A percentile compares a stretch with the other conserved stretches of the same genome.
phyloP scores from a whole-genome alignment of 1,284 basidiomycete species.

The Meira nashicola region DNA sequence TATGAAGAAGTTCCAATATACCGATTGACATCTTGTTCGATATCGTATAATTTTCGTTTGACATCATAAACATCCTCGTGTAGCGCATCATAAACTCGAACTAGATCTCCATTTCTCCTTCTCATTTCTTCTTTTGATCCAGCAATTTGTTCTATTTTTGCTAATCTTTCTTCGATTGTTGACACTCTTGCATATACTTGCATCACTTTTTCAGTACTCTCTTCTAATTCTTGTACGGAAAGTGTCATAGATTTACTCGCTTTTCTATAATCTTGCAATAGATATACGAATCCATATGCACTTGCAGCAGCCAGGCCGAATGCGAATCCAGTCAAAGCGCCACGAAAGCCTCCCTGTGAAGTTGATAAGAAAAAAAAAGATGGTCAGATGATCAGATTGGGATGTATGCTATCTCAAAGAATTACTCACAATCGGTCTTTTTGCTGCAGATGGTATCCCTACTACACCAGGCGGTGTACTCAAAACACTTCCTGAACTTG shows the following conservation, averaged over 20 bases:
- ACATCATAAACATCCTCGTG: conserved; percentile 9
- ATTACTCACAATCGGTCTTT: conserved; percentile 5
- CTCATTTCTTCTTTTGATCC: conserved; percentile 4
- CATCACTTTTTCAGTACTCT: conserved; percentile 69
- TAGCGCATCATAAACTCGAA: conserved; percentile 10
- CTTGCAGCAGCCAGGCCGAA: conserved; percentile 75
- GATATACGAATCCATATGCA: conserved; percentile 75
- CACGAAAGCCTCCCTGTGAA: conserved; percentile 21
- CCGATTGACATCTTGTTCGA: not conserved
- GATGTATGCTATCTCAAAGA: not conserved
- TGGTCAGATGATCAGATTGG: not conserved
- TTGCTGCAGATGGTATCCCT: conserved; percentile 1
- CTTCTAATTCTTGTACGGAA: conserved; percentile 78
- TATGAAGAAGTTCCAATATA: no score
- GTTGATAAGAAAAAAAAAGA: conserved; percentile 1
- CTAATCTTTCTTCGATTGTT: not conserved
- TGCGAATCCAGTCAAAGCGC: conserved; percentile 70
- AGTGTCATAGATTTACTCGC: conserved; percentile 76
- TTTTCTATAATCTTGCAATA: conserved; percentile 82
- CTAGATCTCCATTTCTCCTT: not conserved
- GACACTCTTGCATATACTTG: conserved; percentile 1
- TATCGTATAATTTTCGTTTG: conserved; percentile 1
- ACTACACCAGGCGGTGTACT: not conserved
- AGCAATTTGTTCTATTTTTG: not conserved
- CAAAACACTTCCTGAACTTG: no score